Conservation (phyloP, 106 monocot genomes). For the Cymbidium sinense region DNA sequence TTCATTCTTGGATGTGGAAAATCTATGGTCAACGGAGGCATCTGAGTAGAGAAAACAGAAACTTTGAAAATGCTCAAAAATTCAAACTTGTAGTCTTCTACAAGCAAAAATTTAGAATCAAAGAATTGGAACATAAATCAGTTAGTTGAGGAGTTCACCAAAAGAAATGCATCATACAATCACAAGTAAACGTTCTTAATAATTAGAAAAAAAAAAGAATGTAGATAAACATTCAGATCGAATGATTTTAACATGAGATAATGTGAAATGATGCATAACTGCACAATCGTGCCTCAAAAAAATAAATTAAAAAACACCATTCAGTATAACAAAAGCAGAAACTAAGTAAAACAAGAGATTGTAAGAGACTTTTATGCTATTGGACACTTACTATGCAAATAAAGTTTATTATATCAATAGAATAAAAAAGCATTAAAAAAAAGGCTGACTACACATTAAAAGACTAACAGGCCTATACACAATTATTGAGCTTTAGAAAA, state of each 20-base stretch:
- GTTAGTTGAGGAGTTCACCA: not conserved
- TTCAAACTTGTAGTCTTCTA: not conserved
- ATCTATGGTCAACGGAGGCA: not conserved
- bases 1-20: not conserved
- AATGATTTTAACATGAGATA: too few relatives aligned
- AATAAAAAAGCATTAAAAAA: not conserved
- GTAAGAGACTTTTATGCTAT: not conserved
- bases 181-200: too few relatives aligned
- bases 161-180: not conserved
- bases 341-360: not conserved
- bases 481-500: not conserved
- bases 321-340: too few relatives aligned
- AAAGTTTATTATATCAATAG: not conserved
- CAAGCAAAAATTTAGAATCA: not conserved
- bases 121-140: not conserved
- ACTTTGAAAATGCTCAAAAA: not conserved
- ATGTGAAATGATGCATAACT: too few relatives aligned
- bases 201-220: too few relatives aligned
- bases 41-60: not conserved
- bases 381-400: not conserved
- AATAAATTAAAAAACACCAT: too few relatives aligned
- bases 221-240: too few relatives aligned
- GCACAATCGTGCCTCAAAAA: too few relatives aligned
- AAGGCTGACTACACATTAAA: not conserved
- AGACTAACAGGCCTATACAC: not conserved